A percentile compares a stretch with the other conserved stretches of the same genome.
Conservation (phyloP, 495 filamentous ascomycete genomes). For the Filosporella fistucella region DNA sequence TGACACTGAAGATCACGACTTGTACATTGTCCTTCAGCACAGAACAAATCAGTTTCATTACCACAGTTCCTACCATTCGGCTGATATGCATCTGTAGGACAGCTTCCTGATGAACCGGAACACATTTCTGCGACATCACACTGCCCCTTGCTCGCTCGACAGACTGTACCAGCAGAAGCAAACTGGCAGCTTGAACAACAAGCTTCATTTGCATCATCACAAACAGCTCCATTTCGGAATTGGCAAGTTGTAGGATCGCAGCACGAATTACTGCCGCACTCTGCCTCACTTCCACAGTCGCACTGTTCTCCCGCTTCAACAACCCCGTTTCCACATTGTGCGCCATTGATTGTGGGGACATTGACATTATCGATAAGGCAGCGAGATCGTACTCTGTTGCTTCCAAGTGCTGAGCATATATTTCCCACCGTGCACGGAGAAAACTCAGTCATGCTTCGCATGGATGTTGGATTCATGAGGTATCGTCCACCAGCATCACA, state of each 20-base stretch:
- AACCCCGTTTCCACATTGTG: conserved; percentile 91
- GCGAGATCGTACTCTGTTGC: conserved; percentile 64
- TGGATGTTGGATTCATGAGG: conserved; percentile 93
- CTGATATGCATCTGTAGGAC: conserved; percentile 63
- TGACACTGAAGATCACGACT: too few species aligned
- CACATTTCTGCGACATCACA: conserved; percentile 85
- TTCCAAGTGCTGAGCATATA: conserved; percentile 79
- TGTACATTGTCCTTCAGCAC: too few species aligned
- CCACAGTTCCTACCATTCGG: conserved; percentile 54
- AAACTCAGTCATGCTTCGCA: conserved; percentile 63
- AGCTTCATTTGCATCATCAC: conserved; percentile 81
- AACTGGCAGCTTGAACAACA: conserved; percentile 82
- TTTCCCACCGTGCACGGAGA: conserved; percentile 86
- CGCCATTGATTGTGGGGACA: conserved; percentile 71
- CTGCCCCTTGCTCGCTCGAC: conserved; percentile 65
- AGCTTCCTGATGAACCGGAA: conserved; percentile 62
- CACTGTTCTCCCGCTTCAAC: conserved; percentile 91
- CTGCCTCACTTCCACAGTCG: conserved; percentile 75
- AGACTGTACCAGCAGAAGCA: conserved; percentile 58
- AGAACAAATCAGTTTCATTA: too few species aligned
- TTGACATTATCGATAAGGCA: conserved; percentile 82
- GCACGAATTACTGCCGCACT: conserved; percentile 70
- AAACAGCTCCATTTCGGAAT: conserved; percentile 68
- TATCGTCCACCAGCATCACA: conserved; percentile 74
- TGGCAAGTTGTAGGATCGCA: conserved; percentile 85